These are phyloP conservation scores for Dacryopinax primogenitus DNA, from an alignment of 768 basidiomycete species.

Conservation along the genomic window DNA sequence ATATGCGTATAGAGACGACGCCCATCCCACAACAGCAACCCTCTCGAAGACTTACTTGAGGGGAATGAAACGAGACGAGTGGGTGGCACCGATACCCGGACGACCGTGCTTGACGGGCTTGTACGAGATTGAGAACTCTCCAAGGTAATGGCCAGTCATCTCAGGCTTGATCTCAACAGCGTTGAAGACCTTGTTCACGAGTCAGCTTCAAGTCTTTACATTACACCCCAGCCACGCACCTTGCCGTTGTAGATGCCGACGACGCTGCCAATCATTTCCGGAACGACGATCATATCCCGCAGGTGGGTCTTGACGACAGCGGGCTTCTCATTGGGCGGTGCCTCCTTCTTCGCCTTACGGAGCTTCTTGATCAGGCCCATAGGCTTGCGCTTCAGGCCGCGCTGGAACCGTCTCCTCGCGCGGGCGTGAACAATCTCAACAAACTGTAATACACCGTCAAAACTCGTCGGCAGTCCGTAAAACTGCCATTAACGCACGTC, in stretches of 20 bases:
- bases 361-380: slow-evolving; percentile 99
- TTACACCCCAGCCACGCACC: slow-evolving; percentile 33
- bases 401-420: slow-evolving; percentile 96
- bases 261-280: slow-evolving; percentile 98
- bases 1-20: slow-evolving; percentile 1
- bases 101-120: slow-evolving; percentile 99
- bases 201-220: background rate
- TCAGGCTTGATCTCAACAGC: slow-evolving; percentile 99
- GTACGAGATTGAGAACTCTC: slow-evolving; percentile 94
- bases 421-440: slow-evolving; percentile 84
- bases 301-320: slow-evolving; percentile 98
- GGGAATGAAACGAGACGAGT: slow-evolving; percentile 58
- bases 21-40: slow-evolving; percentile 8
- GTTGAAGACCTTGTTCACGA: slow-evolving; percentile 58
- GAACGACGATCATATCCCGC: slow-evolving; percentile 99
- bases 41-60: slow-evolving; percentile 61
- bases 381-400: slow-evolving; percentile 95
- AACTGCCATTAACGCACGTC: slow-evolving; percentile 46
- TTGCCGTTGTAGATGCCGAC: slow-evolving; percentile 98
- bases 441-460: slow-evolving; percentile 9
- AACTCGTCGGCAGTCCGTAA: slow-evolving; percentile 5
- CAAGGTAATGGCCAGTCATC: slow-evolving; percentile 99
- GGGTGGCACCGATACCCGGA: slow-evolving; percentile 90
- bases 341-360: slow-evolving; percentile 98
- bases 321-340: slow-evolving; percentile 98